Conservation (phyloP, 1,139 yeast genomes). For the Meyerozyma smithsonii region DNA sequence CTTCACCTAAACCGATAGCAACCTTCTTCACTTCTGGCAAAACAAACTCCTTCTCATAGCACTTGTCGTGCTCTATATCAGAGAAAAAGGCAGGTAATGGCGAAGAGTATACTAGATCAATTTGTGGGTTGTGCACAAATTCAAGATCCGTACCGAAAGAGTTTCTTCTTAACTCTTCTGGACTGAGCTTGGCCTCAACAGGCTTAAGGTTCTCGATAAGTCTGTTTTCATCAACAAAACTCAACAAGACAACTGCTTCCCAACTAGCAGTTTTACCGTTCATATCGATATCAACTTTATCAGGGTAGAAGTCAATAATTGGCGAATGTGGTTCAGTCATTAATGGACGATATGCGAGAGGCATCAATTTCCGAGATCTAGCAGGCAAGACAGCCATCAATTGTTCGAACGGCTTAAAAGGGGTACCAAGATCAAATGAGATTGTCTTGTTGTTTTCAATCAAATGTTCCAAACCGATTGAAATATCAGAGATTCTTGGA, state of each 20-base stretch:
- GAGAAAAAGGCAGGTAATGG: conserved; percentile 76
- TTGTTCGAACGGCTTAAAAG: conserved; percentile 93
- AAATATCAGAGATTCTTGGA: conserved; percentile 85
- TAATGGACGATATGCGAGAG: conserved; percentile 68
- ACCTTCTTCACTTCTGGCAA: conserved; percentile 49
- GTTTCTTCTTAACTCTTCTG: conserved; percentile 72
- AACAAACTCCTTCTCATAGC: conserved; percentile 54
- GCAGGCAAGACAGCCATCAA: conserved; percentile 98
- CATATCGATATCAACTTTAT: conserved; percentile 81
- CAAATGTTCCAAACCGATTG: conserved; percentile 58
- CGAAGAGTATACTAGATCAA: conserved; percentile 62
- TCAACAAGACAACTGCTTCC: conserved; percentile 97
- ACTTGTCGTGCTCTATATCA: conserved; percentile 74
- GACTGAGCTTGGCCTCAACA: conserved; percentile 51
- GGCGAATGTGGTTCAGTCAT: conserved; percentile 92
- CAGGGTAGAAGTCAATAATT: conserved; percentile 85
- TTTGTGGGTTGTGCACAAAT: conserved; percentile 75
- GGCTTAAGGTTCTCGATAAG: conserved; percentile 70
- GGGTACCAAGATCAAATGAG: conserved; percentile 64
- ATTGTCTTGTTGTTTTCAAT: conserved; percentile 37
- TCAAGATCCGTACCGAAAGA: conserved; percentile 63
- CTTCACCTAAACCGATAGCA: conserved; percentile 58
- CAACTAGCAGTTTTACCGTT: conserved; percentile 95
- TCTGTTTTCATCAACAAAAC: conserved; percentile 84
- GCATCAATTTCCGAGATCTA: conserved; percentile 78